Evolutionary conservation across 2,329 filamentous ascomycete species (phyloP), one percentile per base, ranked within the genome.

Genomic region (Ascochyta viciae-villosae): DNA sequence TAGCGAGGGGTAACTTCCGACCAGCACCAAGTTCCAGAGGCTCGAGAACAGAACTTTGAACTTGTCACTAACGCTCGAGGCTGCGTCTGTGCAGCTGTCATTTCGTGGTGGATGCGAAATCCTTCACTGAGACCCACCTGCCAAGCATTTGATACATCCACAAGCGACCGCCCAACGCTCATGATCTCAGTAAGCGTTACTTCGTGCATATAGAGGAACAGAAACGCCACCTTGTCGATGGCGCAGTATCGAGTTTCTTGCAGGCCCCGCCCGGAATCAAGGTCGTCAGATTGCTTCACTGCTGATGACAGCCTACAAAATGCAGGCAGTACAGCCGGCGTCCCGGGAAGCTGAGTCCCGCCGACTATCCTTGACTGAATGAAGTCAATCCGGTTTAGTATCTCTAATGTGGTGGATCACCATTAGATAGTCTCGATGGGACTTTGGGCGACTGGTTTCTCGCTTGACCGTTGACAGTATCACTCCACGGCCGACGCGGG

Each of bases 251-350:
- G 45, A 45, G 35, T 27, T 46, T 43, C 42, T 49, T 64, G 59
- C 62, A 64, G 62, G 60, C 67, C 60, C 66, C 65, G 65, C 65
- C 61, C 65, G 53, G 61, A 61, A 50, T 47, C 53, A 57, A 55
- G 55, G 50, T 50, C 60, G 53, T 60, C 56, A 65, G 49, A 61
- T 33, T 59, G 52, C 51, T 66, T 58, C 38, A 40, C 22, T 56
- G 61, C 59, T 68, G 63, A 63, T 58, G 66, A 62, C 55, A 57
- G 59, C 57, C 59, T 66, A 55, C 52, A 59, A 54, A 57, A 63
- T 60, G 63, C 55, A 59, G 60, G 59, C 41, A 47, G 42, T 47
- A 51, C 43, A 51, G 56, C 57, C 54, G 60, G 58, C 55, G 54
- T 61, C 51, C 62, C 64, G 60, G 58, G 60, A 60, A 59, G 53